phyloP scores from a whole-genome alignment of 768 basidiomycete species.

The Cystofilobasidium macerans region DNA sequence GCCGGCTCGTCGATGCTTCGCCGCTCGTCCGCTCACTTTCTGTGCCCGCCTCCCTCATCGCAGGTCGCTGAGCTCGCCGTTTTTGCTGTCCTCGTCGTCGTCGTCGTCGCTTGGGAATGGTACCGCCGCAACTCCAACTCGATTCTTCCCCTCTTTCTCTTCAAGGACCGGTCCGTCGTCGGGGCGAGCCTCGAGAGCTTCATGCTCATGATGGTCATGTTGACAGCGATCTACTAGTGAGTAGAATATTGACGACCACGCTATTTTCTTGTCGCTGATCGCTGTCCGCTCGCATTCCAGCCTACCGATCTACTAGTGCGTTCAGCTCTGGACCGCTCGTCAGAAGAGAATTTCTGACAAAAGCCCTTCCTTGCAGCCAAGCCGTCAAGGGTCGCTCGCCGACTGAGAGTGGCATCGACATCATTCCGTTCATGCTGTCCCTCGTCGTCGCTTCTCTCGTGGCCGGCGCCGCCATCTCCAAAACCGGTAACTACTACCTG shows the following conservation, averaged over 20 bases:
- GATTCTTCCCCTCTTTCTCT: slow-evolving; percentile 40
- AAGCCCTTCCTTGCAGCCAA: slow-evolving; percentile 29
- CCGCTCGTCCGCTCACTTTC: neutral
- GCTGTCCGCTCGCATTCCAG: slow-evolving; percentile 37
- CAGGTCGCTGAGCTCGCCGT: slow-evolving; percentile 34
- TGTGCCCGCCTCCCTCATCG: neutral
- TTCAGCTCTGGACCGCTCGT: no score
- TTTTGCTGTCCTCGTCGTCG: slow-evolving; percentile 32
- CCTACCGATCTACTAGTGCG: slow-evolving; percentile 35
- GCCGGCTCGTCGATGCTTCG: slow-evolving; percentile 14
- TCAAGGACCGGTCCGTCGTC: slow-evolving; percentile 36
- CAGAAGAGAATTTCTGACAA: no score
- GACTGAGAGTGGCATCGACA: slow-evolving; percentile 41
- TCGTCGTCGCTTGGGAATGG: slow-evolving; percentile 38
- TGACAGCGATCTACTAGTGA: slow-evolving; percentile 2
- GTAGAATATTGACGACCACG: neutral
- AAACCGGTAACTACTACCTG: slow-evolving; percentile 38
- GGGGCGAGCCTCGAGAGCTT: slow-evolving; percentile 34
- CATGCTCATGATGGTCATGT: slow-evolving; percentile 29
- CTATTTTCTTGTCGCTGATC: neutral
- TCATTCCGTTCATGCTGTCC: slow-evolving; percentile 40
- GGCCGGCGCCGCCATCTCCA: slow-evolving; percentile 34
- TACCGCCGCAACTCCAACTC: slow-evolving; percentile 35
- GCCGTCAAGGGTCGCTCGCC: slow-evolving; percentile 37
- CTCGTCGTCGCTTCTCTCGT: slow-evolving; percentile 36